phyloP scores from a whole-genome alignment of 768 basidiomycete genomes.

The Serendipita vermifera region DNA sequence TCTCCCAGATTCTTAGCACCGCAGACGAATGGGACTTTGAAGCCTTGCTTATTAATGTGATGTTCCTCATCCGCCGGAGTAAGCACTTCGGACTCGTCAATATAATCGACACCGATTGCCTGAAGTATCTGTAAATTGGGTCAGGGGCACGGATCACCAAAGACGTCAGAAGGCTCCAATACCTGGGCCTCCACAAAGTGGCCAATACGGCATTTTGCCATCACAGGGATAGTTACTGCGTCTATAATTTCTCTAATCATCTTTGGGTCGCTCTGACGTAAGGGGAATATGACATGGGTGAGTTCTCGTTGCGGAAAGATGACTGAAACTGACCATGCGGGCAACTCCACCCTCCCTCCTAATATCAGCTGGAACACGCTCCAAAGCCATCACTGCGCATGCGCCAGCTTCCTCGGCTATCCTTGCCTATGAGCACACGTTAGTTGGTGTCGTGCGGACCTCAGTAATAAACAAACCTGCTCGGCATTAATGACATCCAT shows the following conservation, averaged over 20 bases:
- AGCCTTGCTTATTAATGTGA: constrained; percentile 93
- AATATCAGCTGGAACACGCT: constrained; percentile 93
- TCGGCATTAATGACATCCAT: constrained; percentile 91
- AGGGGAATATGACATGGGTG: neutral
- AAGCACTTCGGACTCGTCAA: constrained; percentile 79
- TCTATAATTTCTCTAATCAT: constrained; percentile 96
- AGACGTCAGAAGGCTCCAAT: constrained; percentile 12
- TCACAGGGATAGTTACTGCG: constrained; percentile 76
- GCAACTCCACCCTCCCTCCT: constrained; percentile 86
- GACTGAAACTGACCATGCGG: constrained; percentile 58
- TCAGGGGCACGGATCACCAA: neutral
- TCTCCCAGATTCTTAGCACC: constrained; percentile 93
- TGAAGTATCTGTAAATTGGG: constrained; percentile 69
- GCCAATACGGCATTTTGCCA: constrained; percentile 66
- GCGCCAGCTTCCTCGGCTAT: constrained; percentile 97
- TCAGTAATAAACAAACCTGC: constrained; percentile 28
- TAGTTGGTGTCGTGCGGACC: constrained; percentile 7
- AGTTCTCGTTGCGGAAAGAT: neutral
- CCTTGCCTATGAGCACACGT: constrained; percentile 47
- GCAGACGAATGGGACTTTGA: constrained; percentile 93
- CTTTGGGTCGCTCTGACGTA: constrained; percentile 72
- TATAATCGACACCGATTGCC: constrained; percentile 89
- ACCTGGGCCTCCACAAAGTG: constrained; percentile 97
- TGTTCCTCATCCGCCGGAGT: constrained; percentile 93
- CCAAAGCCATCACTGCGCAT: constrained; percentile 94